phyloP scores from a whole-genome alignment of 441 rosid species.

The Croton setiger region DNA sequence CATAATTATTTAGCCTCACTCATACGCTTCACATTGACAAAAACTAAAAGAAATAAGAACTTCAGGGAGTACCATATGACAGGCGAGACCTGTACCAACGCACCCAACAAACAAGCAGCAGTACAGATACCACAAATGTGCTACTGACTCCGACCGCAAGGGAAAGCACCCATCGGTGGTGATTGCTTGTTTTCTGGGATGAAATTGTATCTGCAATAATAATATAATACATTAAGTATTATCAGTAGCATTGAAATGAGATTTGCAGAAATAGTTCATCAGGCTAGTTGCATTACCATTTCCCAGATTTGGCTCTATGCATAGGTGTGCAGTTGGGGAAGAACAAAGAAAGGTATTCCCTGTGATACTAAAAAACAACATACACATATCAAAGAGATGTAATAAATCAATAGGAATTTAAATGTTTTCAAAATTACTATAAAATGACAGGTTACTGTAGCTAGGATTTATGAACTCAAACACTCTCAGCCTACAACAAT shows the following conservation, averaged over 20 bases:
- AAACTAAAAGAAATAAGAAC: constrained; percentile 1
- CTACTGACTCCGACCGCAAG: constrained; percentile 61
- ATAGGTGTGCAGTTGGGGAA: constrained; percentile 44
- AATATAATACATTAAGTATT: not conserved
- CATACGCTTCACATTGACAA: not conserved
- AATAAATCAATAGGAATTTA: not conserved
- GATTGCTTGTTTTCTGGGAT: constrained; percentile 35
- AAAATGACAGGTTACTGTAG: not conserved
- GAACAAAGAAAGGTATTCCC: constrained; percentile 78
- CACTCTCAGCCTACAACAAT: not conserved
- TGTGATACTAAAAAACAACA: constrained; percentile 37
- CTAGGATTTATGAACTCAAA: not conserved
- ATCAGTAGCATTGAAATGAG: constrained; percentile 13
- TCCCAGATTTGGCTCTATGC: constrained; percentile 46
- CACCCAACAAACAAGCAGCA: constrained; percentile 69
- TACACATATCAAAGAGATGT: constrained; percentile 13
- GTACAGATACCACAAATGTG: constrained; percentile 59
- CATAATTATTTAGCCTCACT: not conserved
- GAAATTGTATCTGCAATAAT: constrained; percentile 41
- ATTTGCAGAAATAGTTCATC: constrained; percentile 4
- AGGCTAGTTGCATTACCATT: constrained; percentile 43
- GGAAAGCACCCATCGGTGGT: constrained; percentile 57
- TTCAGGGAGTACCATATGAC: constrained; percentile 52
- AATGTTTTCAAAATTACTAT: not conserved
- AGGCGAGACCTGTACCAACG: constrained; percentile 76